These are phyloP conservation scores for Akanthomyces uredinophilus DNA, from an alignment of 2,329 filamentous ascomycete genomes.

Conservation along the genomic window DNA sequence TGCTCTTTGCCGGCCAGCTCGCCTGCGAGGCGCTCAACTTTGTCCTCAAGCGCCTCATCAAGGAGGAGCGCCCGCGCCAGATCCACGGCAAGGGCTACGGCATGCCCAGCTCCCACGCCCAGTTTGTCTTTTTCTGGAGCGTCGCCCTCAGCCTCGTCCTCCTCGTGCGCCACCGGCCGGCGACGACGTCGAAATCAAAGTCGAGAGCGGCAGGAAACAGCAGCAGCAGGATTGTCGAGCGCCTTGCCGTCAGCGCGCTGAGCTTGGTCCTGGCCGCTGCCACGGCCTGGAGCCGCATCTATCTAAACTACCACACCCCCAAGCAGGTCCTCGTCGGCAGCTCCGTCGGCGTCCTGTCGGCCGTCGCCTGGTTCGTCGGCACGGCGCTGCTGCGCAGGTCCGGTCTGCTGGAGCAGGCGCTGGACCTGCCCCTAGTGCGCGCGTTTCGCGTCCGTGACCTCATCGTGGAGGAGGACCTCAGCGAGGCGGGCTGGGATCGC, in stretches of 20 bases:
- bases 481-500: constrained; percentile 88
- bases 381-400: constrained; percentile 61
- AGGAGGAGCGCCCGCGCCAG: constrained; percentile 81
- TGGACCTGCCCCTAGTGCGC: constrained; percentile 61
- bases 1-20: constrained; percentile 91
- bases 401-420: constrained; percentile 66
- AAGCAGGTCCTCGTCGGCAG: constrained; percentile 82
- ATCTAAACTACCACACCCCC: constrained; percentile 87
- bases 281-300: constrained; percentile 80
- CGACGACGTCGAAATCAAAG: background rate
- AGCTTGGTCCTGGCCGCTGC: constrained; percentile 57
- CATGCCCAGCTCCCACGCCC: constrained; percentile 91
- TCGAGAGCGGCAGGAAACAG: background rate
- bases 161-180: constrained; percentile 67
- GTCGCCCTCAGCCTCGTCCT: constrained; percentile 81
- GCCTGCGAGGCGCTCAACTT: constrained; percentile 91
- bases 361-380: constrained; percentile 70
- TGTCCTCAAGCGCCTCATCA: constrained; percentile 80
- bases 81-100: constrained; percentile 91
- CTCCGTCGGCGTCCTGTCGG: constrained; percentile 64
- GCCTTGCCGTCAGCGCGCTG: constrained; percentile 45
- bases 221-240: constrained; percentile 50
- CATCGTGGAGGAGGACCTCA: constrained; percentile 80
- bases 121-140: constrained; percentile 91
- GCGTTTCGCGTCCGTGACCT: constrained; percentile 75